Base-by-base conservation (phyloP, 345 rosid species). In the Citrus inodora region DNA sequence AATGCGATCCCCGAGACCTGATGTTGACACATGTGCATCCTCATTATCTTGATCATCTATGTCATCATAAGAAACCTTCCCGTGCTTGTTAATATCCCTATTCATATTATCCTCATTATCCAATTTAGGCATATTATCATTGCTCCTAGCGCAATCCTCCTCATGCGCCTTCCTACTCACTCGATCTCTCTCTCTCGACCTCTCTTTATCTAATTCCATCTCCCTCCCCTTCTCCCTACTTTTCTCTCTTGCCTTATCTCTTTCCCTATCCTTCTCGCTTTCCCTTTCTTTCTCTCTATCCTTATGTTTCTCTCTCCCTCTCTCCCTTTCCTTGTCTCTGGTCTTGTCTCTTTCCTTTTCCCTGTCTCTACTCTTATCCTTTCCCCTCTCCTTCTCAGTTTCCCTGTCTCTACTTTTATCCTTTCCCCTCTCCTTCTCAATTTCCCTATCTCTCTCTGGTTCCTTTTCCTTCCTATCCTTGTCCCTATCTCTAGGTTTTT, bases 1-100 rank as follows among this genome's bases (percentile, higher is more conserved):
- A 78, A 96, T 91, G 70, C 97, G 95, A 62, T 86, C 88, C 87
- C 80, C 83, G 27, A 94, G 82, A 59, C 82, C 92, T 22, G 76
- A 71, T 1, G 89, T 11, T 72, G 92, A 65, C 70, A 71, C 38
- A 33, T 75, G 83, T 80, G 83, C 74, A 72, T 73, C 79, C 67
- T 80, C 86, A 61, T 76, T 85, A 81, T 72, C 80, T 70, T 80
- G 81, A 21, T 77, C 88, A 10, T 62, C 79, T 71, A 83, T 84
- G 79, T 69, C 83, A 40, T 66, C 80, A 33, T 67, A 79, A 38
- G 81, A 68, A 70, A 37, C 80, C 51, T 68, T 80, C 33, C 63
- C 65, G 53, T 76, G 82, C 66, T 80, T 83, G 67, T 14, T n/a
- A 69, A 19, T 83, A 82, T 80, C 74, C n/a, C 68, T 82, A 38